Conservation (phyloP, 345 rosid genomes). For the Bruguiera parviflora region DNA sequence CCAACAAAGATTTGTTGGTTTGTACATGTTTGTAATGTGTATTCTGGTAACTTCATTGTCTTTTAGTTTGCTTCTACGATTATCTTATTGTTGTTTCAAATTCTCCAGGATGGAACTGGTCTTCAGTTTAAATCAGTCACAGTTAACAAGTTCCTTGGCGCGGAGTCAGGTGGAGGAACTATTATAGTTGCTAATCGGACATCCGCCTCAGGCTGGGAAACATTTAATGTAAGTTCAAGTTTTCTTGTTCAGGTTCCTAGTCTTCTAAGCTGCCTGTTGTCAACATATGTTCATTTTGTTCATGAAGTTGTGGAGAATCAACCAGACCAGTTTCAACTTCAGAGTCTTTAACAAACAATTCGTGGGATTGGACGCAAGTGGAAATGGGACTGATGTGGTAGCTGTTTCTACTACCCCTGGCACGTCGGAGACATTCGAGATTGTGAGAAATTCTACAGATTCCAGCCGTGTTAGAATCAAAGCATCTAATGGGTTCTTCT, state of each 20-base stretch:
- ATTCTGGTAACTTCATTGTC: background rate
- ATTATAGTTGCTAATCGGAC: slow-evolving; percentile 50
- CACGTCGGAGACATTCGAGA: slow-evolving; percentile 39
- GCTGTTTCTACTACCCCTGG: slow-evolving; percentile 32
- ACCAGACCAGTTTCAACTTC: slow-evolving; percentile 37
- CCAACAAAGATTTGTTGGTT: slow-evolving; percentile 62
- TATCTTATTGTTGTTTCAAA: background rate
- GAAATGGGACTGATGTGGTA: slow-evolving; percentile 31
- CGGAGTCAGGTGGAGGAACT: slow-evolving; percentile 54
- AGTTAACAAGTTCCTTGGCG: slow-evolving; percentile 49
- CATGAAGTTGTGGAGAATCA: slow-evolving; percentile 56
- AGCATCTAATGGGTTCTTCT: slow-evolving; percentile 49
- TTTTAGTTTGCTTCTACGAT: background rate
- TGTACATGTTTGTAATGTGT: background rate
- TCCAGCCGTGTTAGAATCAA: slow-evolving; percentile 42
- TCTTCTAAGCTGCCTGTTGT: background rate
- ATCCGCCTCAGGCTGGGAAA: slow-evolving; percentile 58
- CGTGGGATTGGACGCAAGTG: slow-evolving; percentile 33
- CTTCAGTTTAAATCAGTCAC: slow-evolving; percentile 55
- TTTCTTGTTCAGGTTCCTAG: background rate
- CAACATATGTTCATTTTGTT: background rate
- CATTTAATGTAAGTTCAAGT: slow-evolving; percentile 38
- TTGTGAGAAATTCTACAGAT: slow-evolving; percentile 32
- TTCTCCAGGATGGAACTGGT: slow-evolving; percentile 47
- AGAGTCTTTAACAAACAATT: slow-evolving; percentile 50